Evolutionary conservation across 2,329 filamentous ascomycete species (phyloP).

Genomic region (Epichloe hybrida): DNA sequence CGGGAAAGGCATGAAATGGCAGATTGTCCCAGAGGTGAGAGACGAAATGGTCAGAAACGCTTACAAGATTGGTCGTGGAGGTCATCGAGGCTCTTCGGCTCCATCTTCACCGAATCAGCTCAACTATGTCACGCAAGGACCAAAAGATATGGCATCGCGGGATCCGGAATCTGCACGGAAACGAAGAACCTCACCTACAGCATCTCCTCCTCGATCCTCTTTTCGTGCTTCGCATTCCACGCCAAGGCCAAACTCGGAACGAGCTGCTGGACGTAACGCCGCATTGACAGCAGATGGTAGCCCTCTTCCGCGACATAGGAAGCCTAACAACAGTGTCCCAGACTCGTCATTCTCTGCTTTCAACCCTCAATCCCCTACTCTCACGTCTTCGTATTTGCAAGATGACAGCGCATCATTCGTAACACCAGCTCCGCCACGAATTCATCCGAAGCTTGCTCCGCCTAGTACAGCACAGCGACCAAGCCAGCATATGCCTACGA

Average conservation of each 20-base stretch:
- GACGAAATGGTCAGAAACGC: slow-evolving; percentile 78
- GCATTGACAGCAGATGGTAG: slow-evolving; percentile 42
- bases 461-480: slow-evolving; percentile 70
- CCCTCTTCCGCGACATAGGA: slow-evolving; percentile 45
- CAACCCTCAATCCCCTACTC: slow-evolving; percentile 43
- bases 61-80: slow-evolving; percentile 46
- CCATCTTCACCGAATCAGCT: slow-evolving; percentile 54
- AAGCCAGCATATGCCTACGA: slow-evolving; percentile 75
- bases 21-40: slow-evolving; percentile 69
- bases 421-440: slow-evolving; percentile 59
- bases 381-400: slow-evolving; percentile 48
- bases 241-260: slow-evolving; percentile 37
- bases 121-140: slow-evolving; percentile 46
- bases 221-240: slow-evolving; percentile 41
- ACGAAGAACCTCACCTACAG: slow-evolving; percentile 39
- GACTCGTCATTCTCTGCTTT: slow-evolving; percentile 35
- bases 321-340: slow-evolving; percentile 17
- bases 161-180: slow-evolving; percentile 41
- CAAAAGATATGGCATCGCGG: slow-evolving; percentile 38
- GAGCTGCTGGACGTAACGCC: slow-evolving; percentile 22
- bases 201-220: slow-evolving; percentile 41
- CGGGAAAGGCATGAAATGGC: slow-evolving; percentile 99
- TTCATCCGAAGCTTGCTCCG: slow-evolving; percentile 62
- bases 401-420: slow-evolving; percentile 50
- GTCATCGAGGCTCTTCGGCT: slow-evolving; percentile 53